Conservation (phyloP, 1,284 basidiomycete genomes). For the Ceratobasidium sp. region DNA sequence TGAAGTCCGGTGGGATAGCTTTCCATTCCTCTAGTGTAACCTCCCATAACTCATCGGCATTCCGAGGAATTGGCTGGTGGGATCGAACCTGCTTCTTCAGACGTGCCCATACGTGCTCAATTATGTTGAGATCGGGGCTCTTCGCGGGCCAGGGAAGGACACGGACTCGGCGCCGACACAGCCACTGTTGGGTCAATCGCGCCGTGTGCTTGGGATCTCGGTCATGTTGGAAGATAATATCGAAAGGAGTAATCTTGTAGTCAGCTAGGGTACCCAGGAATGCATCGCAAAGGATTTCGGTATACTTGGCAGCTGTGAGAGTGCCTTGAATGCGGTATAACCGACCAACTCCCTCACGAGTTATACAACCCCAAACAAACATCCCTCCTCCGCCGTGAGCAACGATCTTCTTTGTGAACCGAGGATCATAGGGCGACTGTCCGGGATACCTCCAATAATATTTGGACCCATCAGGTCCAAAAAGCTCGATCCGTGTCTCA, state of each 20-base stretch:
- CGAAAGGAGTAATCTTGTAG: background rate
- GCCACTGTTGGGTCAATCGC: background rate
- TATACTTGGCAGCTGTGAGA: background rate
- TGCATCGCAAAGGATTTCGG: constrained; percentile 4
- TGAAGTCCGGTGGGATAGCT: background rate
- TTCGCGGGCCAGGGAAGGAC: constrained; percentile 21
- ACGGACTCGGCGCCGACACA: background rate
- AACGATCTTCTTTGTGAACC: constrained; percentile 6
- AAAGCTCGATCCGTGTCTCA: constrained; percentile 20
- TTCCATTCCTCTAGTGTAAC: constrained; percentile 3
- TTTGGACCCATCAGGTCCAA: background rate
- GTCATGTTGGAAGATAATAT: constrained; percentile 37
- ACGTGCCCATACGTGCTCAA: constrained; percentile 29
- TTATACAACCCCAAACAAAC: constrained; percentile 38
- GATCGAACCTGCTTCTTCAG: constrained; percentile 10
- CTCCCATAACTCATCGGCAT: constrained; percentile 4
- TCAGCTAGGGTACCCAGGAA: constrained; percentile 21
- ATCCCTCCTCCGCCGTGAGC: constrained; percentile 12
- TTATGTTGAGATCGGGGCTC: constrained; percentile 36
- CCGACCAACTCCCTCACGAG: constrained; percentile 25
- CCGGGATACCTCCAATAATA: constrained; percentile 15
- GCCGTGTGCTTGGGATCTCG: constrained; percentile 26
- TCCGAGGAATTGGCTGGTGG: constrained; percentile 8
- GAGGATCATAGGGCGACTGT: constrained; percentile 19
- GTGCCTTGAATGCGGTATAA: background rate